Base-by-base conservation (phyloP, 148 eudicot genomes). In the Talinum fruticosum region DNA sequence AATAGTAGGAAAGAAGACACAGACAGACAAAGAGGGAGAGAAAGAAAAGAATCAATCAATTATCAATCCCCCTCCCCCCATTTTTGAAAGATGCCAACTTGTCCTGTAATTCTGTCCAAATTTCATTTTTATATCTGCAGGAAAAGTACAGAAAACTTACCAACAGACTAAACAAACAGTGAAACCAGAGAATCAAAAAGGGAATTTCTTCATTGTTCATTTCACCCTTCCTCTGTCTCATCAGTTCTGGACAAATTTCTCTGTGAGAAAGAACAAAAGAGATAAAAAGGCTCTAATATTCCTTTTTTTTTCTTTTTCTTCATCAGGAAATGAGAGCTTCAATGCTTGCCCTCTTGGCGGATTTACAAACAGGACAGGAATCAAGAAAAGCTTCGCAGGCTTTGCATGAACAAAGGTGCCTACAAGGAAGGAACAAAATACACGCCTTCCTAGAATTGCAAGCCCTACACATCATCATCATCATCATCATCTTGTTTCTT, bases 301-400 rank as follows among this genome's bases (percentile, higher is more conserved):
- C 29, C n/a, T 59, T n/a, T 23, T 8, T n/a, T 41, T 37, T 21
- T 21, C 64, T 1, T 23, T n/a, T 23, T 59, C 26, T n/a, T 7
- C 2, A 26, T 78, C 71, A 82, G 33, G 79, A 76, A 79, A 82
- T 44, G 62, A 92, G 79, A 32, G 87, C 95, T 80, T 91, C 87
- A 71, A 90, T 85, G 81, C 69, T 83, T n/a, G 81, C 90, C 77
- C 79, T 79, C 84, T 93, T 93, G 13, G 65, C 77, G 72, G 86
- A 82, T 38, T 81, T 80, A 87, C 97, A 93, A 59, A 93, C 74
- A 26, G 97, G 98, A 79, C 98, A 93, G 75, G 80, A 77, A 83
- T 83, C 75, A 41, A 93, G 76, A 78, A 80, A 85, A 75, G 77
- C 81, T 59, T 87, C 90, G 82, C 97, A 93, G 16, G 69, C 83